Percentiles rank a stretch among this genome's conserved stretches.
phyloP scores from a whole-genome alignment of 2,329 filamentous ascomycete species.

The Diaporthe sp. region DNA sequence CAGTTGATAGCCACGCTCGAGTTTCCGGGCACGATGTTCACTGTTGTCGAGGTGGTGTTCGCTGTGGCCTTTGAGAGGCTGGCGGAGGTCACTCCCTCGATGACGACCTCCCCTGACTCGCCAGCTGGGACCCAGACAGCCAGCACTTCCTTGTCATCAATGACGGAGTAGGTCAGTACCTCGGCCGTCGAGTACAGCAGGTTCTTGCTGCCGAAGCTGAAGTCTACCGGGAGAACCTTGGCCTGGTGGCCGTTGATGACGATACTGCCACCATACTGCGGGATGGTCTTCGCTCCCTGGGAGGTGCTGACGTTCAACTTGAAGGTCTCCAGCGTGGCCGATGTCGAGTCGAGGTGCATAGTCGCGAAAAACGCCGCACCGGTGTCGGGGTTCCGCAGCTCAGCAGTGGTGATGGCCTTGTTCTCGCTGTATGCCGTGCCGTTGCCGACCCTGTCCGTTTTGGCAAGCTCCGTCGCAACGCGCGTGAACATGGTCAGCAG shows the following conservation, averaged over 20 bases:
- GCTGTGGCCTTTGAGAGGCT: constrained; percentile 44
- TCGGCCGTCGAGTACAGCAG: constrained; percentile 67
- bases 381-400: constrained; percentile 68
- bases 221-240: constrained; percentile 72
- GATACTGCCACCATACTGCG: constrained; percentile 58
- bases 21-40: constrained; percentile 53
- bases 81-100: constrained; percentile 53
- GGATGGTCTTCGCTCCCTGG: constrained; percentile 62
- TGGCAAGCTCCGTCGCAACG: constrained; percentile 65
- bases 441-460: constrained; percentile 59
- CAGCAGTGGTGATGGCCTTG: constrained; percentile 60
- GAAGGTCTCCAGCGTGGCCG: constrained; percentile 61
- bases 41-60: constrained; percentile 52
- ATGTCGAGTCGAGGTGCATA: constrained; percentile 64
- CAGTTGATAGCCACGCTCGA: constrained; percentile 57
- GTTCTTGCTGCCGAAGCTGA: constrained; percentile 60
- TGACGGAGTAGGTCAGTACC: constrained; percentile 60
- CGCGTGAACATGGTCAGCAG: constrained; percentile 69
- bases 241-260: constrained; percentile 69
- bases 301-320: constrained; percentile 67
- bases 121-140: constrained; percentile 65
- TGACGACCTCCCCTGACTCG: constrained; percentile 64
- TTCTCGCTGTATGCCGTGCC: constrained; percentile 63
- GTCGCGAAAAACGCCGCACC: constrained; percentile 69
- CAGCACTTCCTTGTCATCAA: constrained; percentile 58